Conservation (phyloP, 345 rosid genomes). For the Aurinia saxatilis region DNA sequence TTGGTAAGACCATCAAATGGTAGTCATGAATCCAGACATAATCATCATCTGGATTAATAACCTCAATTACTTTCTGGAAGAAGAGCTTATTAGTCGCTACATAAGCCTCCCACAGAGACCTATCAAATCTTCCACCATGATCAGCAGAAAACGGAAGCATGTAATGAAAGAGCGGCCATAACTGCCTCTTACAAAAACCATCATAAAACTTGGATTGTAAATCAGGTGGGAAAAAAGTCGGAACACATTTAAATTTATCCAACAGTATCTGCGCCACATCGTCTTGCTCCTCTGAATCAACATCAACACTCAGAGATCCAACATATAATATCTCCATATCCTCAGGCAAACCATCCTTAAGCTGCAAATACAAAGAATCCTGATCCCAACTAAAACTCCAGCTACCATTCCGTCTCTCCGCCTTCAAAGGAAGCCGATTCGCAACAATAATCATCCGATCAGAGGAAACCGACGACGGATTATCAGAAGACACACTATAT, state of each 20-base stretch:
- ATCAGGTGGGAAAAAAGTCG: slow-evolving; percentile 32
- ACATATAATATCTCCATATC: slow-evolving; percentile 37
- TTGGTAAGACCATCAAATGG: slow-evolving; percentile 36
- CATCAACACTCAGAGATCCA: slow-evolving; percentile 31
- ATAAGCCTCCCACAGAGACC: slow-evolving; percentile 37
- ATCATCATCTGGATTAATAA: slow-evolving; percentile 36
- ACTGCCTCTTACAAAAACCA: slow-evolving; percentile 34
- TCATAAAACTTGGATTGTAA: slow-evolving; percentile 29
- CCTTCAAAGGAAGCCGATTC: slow-evolving; percentile 29
- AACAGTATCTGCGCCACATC: slow-evolving; percentile 33
- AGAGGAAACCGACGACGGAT: slow-evolving; percentile 29
- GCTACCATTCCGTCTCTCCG: slow-evolving; percentile 27
- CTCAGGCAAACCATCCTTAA: slow-evolving; percentile 35
- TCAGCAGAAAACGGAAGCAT: slow-evolving; percentile 36
- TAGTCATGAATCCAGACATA: slow-evolving; percentile 36
- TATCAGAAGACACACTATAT: slow-evolving; percentile 30
- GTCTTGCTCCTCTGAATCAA: slow-evolving; percentile 27
- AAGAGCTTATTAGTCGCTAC: slow-evolving; percentile 32
- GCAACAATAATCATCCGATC: slow-evolving; percentile 37
- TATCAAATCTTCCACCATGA: slow-evolving; percentile 34
- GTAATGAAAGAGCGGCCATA: slow-evolving; percentile 34
- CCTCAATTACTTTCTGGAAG: slow-evolving; percentile 31
- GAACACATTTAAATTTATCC: slow-evolving; percentile 33
- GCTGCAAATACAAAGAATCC: slow-evolving; percentile 31
- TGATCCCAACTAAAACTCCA: slow-evolving; percentile 35